A percentile compares a stretch with the other conserved stretches of the same genome.
Evolutionary conservation across 805 yeast species (phyloP).

Genomic region (Ogataea sp.): DNA sequence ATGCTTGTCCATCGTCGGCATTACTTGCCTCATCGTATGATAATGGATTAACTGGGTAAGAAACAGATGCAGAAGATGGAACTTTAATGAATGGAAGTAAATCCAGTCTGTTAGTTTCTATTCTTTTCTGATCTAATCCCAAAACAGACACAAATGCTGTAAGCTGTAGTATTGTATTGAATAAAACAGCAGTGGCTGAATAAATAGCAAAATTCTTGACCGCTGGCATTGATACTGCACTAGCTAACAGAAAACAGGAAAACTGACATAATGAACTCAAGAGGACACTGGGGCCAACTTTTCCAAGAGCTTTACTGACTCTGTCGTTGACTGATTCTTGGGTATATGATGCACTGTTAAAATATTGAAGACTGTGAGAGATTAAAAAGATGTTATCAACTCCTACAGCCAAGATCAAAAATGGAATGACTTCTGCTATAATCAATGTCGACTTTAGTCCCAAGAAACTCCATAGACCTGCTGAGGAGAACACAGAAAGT

Average conservation of each 20-base stretch:
- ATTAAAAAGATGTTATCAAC: constrained; percentile 88
- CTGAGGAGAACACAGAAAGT: constrained; percentile 72
- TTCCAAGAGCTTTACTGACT: constrained; percentile 55
- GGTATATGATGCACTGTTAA: constrained; percentile 30
- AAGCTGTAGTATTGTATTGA: constrained; percentile 71
- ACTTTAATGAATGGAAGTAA: constrained; percentile 47
- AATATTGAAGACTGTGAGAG: constrained; percentile 64
- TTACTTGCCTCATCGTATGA: constrained; percentile 6
- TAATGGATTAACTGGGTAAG: constrained; percentile 5
- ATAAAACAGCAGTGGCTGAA: constrained; percentile 76
- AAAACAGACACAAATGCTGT: constrained; percentile 74
- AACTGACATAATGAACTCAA: constrained; percentile 72
- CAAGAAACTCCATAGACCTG: constrained; percentile 69
- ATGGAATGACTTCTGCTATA: constrained; percentile 95
- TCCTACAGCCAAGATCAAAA: constrained; percentile 89
- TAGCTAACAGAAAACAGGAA: constrained; percentile 71
- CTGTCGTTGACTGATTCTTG: constrained; percentile 46
- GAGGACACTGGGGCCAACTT: constrained; percentile 82
- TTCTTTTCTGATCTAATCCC: constrained; percentile 54
- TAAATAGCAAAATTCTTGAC: constrained; percentile 88
- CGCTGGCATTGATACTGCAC: constrained; percentile 90
- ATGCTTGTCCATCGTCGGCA: constrained; percentile 7
- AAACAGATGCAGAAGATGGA: constrained; percentile 1
- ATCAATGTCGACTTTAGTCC: constrained; percentile 84
- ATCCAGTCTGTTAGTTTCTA: constrained; percentile 54